Percentiles rank a stretch among this genome's conserved stretches.
These are phyloP conservation scores for Parachaetomium inaequale DNA, from an alignment of 495 filamentous ascomycete species.

Conservation along the genomic window DNA sequence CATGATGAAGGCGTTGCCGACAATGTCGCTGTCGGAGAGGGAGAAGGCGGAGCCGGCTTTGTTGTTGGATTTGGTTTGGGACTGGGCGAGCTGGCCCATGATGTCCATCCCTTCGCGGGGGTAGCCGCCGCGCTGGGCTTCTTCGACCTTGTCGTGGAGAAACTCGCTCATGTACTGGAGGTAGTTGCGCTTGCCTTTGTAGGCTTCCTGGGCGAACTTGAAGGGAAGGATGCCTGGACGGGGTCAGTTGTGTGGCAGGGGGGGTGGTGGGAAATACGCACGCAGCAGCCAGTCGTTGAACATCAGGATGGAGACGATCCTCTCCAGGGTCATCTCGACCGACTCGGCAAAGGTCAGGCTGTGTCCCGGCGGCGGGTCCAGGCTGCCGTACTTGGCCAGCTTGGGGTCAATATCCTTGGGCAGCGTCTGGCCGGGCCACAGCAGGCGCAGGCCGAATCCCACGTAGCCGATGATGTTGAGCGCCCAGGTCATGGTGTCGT, in stretches of 20 bases:
- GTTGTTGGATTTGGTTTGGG: slow-evolving; percentile 25
- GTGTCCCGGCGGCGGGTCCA: slow-evolving; percentile 49
- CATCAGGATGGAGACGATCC: slow-evolving; percentile 53
- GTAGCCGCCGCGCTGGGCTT: slow-evolving; percentile 44
- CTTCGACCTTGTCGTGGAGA: slow-evolving; percentile 50
- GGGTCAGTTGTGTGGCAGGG: not conserved
- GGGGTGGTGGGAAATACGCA: slow-evolving; percentile 15
- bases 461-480: slow-evolving; percentile 66
- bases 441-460: slow-evolving; percentile 58
- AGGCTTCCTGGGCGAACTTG: slow-evolving; percentile 44
- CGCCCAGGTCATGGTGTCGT: slow-evolving; percentile 59
- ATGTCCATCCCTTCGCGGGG: slow-evolving; percentile 57
- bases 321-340: slow-evolving; percentile 48
- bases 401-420: slow-evolving; percentile 38
- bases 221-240: slow-evolving; percentile 43
- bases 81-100: slow-evolving; percentile 55
- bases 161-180: slow-evolving; percentile 63
- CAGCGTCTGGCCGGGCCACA: slow-evolving; percentile 52
- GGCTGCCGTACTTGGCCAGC: slow-evolving; percentile 42
- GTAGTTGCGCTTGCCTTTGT: slow-evolving; percentile 57
- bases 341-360: slow-evolving; percentile 59
- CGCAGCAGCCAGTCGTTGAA: slow-evolving; percentile 47
- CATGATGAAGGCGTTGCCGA: slow-evolving; percentile 69
- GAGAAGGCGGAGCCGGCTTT: slow-evolving; percentile 23
- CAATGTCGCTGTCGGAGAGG: slow-evolving; percentile 56